These are phyloP conservation scores for Cicer yamashitae DNA, from an alignment of 306 rosid genomes.

Conservation along the genomic window DNA sequence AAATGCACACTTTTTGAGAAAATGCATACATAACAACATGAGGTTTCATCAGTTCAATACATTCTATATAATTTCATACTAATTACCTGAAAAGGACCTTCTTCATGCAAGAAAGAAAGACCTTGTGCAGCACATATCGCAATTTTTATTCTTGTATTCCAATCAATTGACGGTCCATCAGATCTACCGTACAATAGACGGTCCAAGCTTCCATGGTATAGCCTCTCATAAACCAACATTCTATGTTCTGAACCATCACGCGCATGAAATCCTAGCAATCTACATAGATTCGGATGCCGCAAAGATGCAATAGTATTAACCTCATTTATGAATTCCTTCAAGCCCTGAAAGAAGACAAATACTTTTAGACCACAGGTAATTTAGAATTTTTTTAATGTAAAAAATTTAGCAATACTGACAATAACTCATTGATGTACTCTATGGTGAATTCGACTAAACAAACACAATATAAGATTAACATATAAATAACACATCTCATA, in stretches of 20 bases:
- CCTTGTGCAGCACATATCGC: conserved; percentile 35
- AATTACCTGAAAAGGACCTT: conserved; percentile 34
- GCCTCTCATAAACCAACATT: conserved; percentile 33
- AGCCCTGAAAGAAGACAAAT: conserved; percentile 19
- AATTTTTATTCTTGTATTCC: conserved; percentile 36
- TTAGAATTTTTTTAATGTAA: not conserved
- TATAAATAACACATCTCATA: not conserved
- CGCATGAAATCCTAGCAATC: conserved; percentile 22
- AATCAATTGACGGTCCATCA: conserved; percentile 35
- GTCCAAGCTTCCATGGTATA: conserved; percentile 39
- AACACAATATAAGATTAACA: not conserved
- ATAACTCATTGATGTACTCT: not conserved
- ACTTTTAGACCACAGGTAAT: not conserved
- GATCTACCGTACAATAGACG: conserved; percentile 27
- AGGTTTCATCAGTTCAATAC: not conserved
- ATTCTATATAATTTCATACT: not conserved
- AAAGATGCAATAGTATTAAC: conserved; percentile 27
- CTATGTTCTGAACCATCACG: conserved; percentile 37
- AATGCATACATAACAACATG: not conserved
- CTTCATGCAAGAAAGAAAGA: conserved; percentile 37
- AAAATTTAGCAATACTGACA: conserved; percentile 1
- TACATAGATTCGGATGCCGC: conserved; percentile 35
- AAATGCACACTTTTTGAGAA: not conserved
- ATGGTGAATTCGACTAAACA: conserved; percentile 5
- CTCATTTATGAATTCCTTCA: conserved; percentile 32